Conservation (phyloP, 2,329 filamentous ascomycete genomes). For the Camptophora hylomeconis region DNA sequence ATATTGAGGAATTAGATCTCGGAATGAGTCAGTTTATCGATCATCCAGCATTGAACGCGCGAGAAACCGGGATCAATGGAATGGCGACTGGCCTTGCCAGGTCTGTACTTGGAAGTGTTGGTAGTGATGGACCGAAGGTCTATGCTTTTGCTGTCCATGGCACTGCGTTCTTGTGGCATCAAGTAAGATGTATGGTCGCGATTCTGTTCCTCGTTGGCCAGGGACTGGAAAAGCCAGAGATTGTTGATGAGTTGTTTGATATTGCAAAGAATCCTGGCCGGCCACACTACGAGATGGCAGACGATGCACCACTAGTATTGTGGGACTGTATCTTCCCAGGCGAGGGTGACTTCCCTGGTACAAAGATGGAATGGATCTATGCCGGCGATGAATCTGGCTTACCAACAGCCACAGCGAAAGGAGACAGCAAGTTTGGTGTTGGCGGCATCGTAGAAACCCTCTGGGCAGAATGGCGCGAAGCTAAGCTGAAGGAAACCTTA, state of each 20-base stretch:
- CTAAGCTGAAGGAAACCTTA: constrained; percentile 83
- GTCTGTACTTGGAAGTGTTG: constrained; percentile 3
- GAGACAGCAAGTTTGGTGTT: constrained; percentile 48
- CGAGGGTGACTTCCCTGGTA: constrained; percentile 34
- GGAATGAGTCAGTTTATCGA: constrained; percentile 45
- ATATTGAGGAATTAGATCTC: constrained; percentile 56
- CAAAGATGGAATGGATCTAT: constrained; percentile 66
- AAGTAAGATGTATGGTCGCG: constrained; percentile 88
- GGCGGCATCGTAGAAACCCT: constrained; percentile 58
- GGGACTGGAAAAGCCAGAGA: constrained; percentile 60
- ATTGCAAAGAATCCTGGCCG: constrained; percentile 56
- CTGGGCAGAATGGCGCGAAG: constrained; percentile 71
- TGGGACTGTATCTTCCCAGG: constrained; percentile 89
- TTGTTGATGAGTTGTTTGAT: constrained; percentile 67
- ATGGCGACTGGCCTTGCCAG: constrained; percentile 6
- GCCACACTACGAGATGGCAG: constrained; percentile 81
- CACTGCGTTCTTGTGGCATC: constrained; percentile 93
- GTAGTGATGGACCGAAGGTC: constrained; percentile 43
- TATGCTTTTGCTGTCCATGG: constrained; percentile 84
- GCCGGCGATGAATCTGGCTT: constrained; percentile 49
- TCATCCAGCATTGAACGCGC: constrained; percentile 18
- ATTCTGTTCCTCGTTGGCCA: constrained; percentile 89
- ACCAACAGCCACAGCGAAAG: constrained; percentile 29
- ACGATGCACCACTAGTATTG: constrained; percentile 77
- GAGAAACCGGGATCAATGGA: constrained; percentile 3